Conservation (phyloP, 2,329 filamentous ascomycete species). For the Trichoderma oligosporum region DNA sequence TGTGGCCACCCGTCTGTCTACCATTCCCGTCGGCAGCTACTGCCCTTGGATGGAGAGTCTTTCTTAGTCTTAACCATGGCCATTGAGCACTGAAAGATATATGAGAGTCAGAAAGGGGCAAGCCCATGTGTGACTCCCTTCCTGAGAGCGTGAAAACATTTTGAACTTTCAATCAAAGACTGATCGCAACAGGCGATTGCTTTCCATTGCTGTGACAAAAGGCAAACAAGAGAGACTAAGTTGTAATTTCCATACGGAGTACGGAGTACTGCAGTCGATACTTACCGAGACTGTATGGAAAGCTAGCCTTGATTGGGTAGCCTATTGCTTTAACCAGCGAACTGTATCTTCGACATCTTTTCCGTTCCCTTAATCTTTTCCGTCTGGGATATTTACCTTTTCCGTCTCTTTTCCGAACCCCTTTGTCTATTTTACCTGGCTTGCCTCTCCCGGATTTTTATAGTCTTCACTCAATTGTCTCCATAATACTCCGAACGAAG, state of each 20-base stretch:
- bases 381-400: neutral
- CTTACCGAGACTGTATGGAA: neutral
- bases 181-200: too few species aligned
- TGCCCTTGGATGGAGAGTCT: conserved; percentile 15
- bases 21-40: conserved; percentile 14
- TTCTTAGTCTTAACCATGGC: conserved; percentile 17
- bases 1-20: conserved; percentile 15
- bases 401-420: neutral
- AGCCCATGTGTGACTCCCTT: too few species aligned
- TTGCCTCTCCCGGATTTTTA: too few species aligned
- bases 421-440: too few species aligned
- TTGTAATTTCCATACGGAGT: neutral
- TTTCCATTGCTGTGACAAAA: too few species aligned
- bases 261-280: too few species aligned
- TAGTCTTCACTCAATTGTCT: neutral
- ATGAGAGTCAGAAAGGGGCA: too few species aligned
- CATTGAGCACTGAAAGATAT: too few species aligned
- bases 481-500: neutral
- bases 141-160: neutral
- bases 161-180: too few species aligned
- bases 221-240: neutral
- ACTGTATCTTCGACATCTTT: neutral
- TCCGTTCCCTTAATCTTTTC: conserved; percentile 8
- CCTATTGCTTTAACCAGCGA: conserved; percentile 1
- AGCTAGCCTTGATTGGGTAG: neutral